Evolutionary conservation across 1,284 basidiomycete species (phyloP).

Genomic region (Jaminaea rosea): DNA sequence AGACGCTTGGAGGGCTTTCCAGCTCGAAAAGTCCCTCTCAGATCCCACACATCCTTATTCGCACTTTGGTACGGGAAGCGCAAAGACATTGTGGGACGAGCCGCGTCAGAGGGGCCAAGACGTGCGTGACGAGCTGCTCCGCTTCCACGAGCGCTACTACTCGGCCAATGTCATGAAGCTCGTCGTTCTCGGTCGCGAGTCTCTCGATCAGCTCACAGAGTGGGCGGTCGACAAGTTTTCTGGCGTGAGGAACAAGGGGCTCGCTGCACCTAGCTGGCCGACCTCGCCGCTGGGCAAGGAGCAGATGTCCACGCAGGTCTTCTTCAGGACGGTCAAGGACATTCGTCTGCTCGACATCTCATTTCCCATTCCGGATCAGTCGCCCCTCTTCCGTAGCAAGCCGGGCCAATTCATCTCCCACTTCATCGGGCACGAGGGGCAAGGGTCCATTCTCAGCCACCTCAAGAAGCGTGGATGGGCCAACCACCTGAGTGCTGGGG

Average conservation of each 20-base stretch:
- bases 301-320: slow-evolving; percentile 63
- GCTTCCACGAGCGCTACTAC: slow-evolving; percentile 92
- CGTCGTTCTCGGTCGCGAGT: slow-evolving; percentile 79
- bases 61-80: slow-evolving; percentile 90
- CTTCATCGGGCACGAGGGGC: slow-evolving; percentile 90
- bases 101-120: slow-evolving; percentile 62
- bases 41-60: slow-evolving; percentile 70
- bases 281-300: slow-evolving; percentile 58
- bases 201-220: slow-evolving; percentile 66
- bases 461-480: slow-evolving; percentile 88
- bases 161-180: slow-evolving; percentile 89
- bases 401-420: slow-evolving; percentile 74
- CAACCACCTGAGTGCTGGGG: slow-evolving; percentile 66
- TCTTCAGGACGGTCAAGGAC: slow-evolving; percentile 81
- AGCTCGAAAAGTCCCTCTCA: slow-evolving; percentile 82
- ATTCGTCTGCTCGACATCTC: slow-evolving; percentile 77
- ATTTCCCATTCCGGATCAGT: slow-evolving; percentile 62
- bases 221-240: slow-evolving; percentile 69
- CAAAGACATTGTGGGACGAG: slow-evolving; percentile 65
- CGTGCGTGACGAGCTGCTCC: slow-evolving; percentile 77
- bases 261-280: slow-evolving; percentile 58
- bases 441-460: slow-evolving; percentile 83
- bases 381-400: slow-evolving; percentile 66
- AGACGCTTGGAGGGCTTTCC: slow-evolving; percentile 95
- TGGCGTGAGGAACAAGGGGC: slow-evolving; percentile 62